These are phyloP conservation scores for Nicotiana benthamiana DNA, from an alignment of 257 asterid genomes.

Conservation along the genomic window DNA sequence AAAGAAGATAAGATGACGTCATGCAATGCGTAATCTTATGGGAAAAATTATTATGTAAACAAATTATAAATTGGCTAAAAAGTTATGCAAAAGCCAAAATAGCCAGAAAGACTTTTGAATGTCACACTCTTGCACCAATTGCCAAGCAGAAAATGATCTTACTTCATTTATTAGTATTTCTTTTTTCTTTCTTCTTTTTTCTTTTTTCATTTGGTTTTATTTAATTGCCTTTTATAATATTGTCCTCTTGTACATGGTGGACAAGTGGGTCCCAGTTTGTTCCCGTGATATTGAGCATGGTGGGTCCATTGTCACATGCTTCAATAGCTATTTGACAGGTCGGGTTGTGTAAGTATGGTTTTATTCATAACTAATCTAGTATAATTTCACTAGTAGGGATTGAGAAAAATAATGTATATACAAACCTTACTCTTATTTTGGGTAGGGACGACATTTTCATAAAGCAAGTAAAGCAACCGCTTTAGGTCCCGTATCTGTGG, in stretches of 20 bases:
- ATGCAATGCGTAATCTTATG: background rate
- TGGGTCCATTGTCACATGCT: background rate
- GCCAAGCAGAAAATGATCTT: background rate
- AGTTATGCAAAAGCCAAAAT: background rate
- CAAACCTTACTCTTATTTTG: no score
- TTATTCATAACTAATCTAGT: no score
- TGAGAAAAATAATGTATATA: no score
- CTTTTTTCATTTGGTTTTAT: background rate
- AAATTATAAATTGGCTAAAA: background rate
- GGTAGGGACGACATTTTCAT: no score
- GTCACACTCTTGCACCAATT: no score
- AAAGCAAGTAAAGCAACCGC: no score
- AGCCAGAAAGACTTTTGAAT: background rate
- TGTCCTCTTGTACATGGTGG: background rate
- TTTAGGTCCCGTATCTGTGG: no score
- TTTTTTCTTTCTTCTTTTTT: background rate
- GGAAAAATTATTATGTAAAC: no score
- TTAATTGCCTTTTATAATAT: background rate
- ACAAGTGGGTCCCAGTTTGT: constrained; percentile 5
- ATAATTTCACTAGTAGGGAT: no score
- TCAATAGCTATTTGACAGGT: background rate
- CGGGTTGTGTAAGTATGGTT: no score
- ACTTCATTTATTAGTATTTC: background rate
- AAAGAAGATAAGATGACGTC: background rate
- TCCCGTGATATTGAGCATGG: constrained; percentile 5